Evolutionary conservation across 768 basidiomycete species (phyloP).

Genomic region (Tephrocybe sp.): DNA sequence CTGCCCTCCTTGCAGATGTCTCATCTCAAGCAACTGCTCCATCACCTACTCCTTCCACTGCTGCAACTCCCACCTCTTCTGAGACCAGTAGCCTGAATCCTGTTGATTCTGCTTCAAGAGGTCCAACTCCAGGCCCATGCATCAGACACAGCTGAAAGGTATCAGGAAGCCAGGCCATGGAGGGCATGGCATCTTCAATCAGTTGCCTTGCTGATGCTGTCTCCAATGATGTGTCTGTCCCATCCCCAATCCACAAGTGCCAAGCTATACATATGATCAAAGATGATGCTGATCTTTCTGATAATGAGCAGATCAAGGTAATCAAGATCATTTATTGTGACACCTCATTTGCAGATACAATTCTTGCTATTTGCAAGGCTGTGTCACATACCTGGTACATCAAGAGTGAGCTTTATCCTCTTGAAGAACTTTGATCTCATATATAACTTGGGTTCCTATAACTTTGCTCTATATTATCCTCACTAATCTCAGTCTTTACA

Average conservation of each 20-base stretch:
- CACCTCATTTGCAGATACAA: slow-evolving; percentile 15
- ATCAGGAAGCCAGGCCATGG: slow-evolving; percentile 11
- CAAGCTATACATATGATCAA: slow-evolving; percentile 17
- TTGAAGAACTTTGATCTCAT: too few species aligned
- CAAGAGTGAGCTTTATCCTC: slow-evolving; percentile 9
- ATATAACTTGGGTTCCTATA: too few species aligned
- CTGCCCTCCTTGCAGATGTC: too few species aligned
- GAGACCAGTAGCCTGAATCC: too few species aligned
- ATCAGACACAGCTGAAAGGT: neutral
- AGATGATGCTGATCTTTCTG: slow-evolving; percentile 20
- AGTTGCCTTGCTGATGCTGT: slow-evolving; percentile 16
- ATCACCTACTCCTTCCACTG: too few species aligned
- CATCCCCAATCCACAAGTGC: slow-evolving; percentile 10
- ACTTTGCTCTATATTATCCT: too few species aligned
- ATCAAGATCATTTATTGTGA: slow-evolving; percentile 19
- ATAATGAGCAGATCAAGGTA: slow-evolving; percentile 16
- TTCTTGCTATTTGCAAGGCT: slow-evolving; percentile 19
- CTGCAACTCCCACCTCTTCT: too few species aligned
- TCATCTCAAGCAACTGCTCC: too few species aligned
- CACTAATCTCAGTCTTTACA: too few species aligned
- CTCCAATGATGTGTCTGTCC: neutral
- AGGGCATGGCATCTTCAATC: slow-evolving; percentile 19
- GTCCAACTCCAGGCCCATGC: too few species aligned
- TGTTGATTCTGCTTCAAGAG: too few species aligned
- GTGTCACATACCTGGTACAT: slow-evolving; percentile 13